phyloP scores from a whole-genome alignment of 2,329 filamentous ascomycete genomes.

The Sporothrix euskadiensis region DNA sequence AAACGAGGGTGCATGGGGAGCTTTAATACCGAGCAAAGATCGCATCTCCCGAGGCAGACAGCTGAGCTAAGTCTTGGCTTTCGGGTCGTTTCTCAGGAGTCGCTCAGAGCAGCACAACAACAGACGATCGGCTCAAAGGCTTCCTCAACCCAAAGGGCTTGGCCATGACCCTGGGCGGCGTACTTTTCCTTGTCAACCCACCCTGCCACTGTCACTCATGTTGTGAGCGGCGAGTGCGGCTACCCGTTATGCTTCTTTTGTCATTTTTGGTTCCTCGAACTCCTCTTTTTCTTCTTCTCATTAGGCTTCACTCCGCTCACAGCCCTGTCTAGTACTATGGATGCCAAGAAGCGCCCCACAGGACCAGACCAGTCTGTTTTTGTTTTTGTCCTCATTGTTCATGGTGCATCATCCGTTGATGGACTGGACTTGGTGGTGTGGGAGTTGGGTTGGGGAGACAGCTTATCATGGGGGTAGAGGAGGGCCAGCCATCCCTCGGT shows the following conservation, averaged over 20 bases:
- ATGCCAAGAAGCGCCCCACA: conserved; percentile 20
- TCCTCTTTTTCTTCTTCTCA: background rate
- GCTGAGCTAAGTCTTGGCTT: background rate
- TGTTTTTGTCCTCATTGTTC: background rate
- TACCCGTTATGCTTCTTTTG: background rate
- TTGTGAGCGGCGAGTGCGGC: background rate
- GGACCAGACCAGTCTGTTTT: background rate
- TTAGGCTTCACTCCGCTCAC: conserved; percentile 8
- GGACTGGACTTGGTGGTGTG: background rate
- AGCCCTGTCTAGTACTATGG: conserved; percentile 14
- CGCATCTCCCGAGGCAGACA: background rate
- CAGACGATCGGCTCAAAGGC: background rate
- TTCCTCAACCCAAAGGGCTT: background rate
- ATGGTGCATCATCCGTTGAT: background rate
- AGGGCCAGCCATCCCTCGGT: background rate
- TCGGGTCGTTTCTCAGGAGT: background rate
- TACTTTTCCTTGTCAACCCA: background rate
- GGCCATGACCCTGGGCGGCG: background rate
- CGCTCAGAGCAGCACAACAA: background rate
- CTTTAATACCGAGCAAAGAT: background rate
- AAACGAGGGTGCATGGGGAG: background rate
- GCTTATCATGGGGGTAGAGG: background rate
- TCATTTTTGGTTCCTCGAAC: background rate
- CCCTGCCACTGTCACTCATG: background rate
- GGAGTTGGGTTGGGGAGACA: background rate